Conservation (phyloP, 805 yeast species). For the Cyberlindnera saturnus region DNA sequence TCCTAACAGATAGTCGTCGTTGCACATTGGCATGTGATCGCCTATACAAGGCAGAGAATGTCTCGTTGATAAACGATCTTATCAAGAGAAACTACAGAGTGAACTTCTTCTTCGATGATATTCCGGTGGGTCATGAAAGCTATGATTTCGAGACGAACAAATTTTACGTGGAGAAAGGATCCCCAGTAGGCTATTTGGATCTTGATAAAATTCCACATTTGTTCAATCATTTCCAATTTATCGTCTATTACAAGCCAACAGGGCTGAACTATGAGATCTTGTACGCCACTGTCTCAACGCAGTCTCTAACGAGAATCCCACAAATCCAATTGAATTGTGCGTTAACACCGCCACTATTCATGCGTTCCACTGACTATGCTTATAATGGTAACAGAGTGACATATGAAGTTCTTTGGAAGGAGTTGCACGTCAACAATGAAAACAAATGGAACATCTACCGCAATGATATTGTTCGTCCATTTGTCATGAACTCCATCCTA, state of each 20-base stretch:
- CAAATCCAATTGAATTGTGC: slow-evolving; percentile 19
- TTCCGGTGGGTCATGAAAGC: slow-evolving; percentile 26
- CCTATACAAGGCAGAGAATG: slow-evolving; percentile 18
- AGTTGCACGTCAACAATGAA: slow-evolving; percentile 13
- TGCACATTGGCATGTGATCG: slow-evolving; percentile 17
- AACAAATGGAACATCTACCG: slow-evolving; percentile 18
- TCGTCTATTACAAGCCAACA: slow-evolving; percentile 18
- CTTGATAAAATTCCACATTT: slow-evolving; percentile 24
- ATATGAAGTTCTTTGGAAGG: slow-evolving; percentile 24
- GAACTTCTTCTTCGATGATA: slow-evolving; percentile 25
- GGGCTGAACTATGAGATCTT: slow-evolving; percentile 21
- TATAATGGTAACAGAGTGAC: slow-evolving; percentile 24
- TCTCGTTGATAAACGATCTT: slow-evolving; percentile 21
- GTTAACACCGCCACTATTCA: slow-evolving; percentile 20
- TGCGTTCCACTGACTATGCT: slow-evolving; percentile 19
- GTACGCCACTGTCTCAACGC: slow-evolving; percentile 22
- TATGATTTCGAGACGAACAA: slow-evolving; percentile 23
- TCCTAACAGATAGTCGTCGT: slow-evolving; percentile 5
- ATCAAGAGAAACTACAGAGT: slow-evolving; percentile 25
- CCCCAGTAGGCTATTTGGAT: slow-evolving; percentile 26
- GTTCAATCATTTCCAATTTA: slow-evolving; percentile 27
- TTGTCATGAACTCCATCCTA: slow-evolving; percentile 15
- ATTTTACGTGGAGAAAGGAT: slow-evolving; percentile 24
- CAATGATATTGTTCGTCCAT: slow-evolving; percentile 22
- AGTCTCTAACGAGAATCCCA: slow-evolving; percentile 22